Base-by-base conservation (phyloP, 106 monocot genomes). In the Gastrodia elata region DNA sequence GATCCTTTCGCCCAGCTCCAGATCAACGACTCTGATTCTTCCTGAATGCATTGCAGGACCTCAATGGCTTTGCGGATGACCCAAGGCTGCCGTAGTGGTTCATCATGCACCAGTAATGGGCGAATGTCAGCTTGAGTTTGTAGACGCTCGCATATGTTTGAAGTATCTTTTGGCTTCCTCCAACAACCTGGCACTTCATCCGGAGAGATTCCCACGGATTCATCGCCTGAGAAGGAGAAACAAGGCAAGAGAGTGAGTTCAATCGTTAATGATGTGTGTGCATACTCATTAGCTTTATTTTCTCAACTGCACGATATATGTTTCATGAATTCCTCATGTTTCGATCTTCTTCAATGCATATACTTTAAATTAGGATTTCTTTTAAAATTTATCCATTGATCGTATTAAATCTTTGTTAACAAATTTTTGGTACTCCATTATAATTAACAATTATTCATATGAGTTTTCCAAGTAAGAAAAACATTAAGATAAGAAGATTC, bases 101-200 rank as follows among this genome's bases (percentile, higher is more conserved):
- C 6, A 81, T 73, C 83, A 87, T 74, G 70, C 87, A 87, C 81
- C 87, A 81, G 71, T 81, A 82, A 64, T 87, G 84, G 10, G 81
- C 84, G 68, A 84, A 82, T 35, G 69, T 77, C 3, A 84, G 87
- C 49, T 38, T 77, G 11, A 87, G 18, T 16, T 75, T 68, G 68
- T 84, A 84, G 39, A 77, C 18, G 18, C 22, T 70, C n/a, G 15
- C 82, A 87, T 84, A 39, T 76, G 52, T 8, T 79, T 28, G 33
- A 87, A 87, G 64, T 82, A 82, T 25, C 27, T 65, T 37, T 71
- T 81, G 9, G 84, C 87, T 8, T 81, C 81, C 2, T 18, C 56
- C 39, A 87, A 41, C 15, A 84, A 68, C 30, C 73, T 76, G 4
- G 71, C 73, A 83, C 35, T 65, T 76, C 81, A 58, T 84, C 82